Percentiles rank a stretch among this genome's conserved stretches.
phyloP scores from a whole-genome alignment of 345 rosid genomes.

The Sonneratia alba region DNA sequence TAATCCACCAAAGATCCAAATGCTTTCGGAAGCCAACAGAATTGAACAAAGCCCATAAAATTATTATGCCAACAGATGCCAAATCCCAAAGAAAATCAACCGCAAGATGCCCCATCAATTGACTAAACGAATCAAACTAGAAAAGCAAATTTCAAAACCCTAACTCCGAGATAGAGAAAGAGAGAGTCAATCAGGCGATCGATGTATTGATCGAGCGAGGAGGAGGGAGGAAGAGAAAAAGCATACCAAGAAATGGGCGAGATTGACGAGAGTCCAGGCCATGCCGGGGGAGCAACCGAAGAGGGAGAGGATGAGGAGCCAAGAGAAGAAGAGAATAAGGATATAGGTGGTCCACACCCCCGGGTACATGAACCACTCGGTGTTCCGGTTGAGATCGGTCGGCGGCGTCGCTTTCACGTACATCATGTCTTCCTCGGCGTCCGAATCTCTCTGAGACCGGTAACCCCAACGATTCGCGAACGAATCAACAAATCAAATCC shows the following conservation, averaged over 20 bases:
- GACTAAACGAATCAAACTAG: not conserved
- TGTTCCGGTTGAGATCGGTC: slow-evolving; percentile 46
- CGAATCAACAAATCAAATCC: not conserved
- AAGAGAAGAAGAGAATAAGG: slow-evolving; percentile 38
- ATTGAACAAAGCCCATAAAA: not conserved
- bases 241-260: slow-evolving; percentile 33
- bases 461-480: not conserved
- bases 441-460: not conserved
- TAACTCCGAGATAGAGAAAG: not conserved
- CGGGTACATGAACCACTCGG: slow-evolving; percentile 54
- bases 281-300: slow-evolving; percentile 44
- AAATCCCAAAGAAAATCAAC: not conserved
- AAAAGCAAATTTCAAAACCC: not conserved
- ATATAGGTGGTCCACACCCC: slow-evolving; percentile 52
- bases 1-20: not conserved
- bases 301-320: slow-evolving; percentile 42
- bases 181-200: not conserved
- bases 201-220: not conserved
- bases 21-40: not conserved
- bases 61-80: not conserved
- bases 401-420: slow-evolving; percentile 45
- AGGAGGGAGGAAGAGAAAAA: not conserved
- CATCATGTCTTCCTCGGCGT: slow-evolving; percentile 4
- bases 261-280: slow-evolving; percentile 50
- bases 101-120: not conserved